Conservation (phyloP, 805 yeast genomes). For the Suhomyces emberorum region DNA sequence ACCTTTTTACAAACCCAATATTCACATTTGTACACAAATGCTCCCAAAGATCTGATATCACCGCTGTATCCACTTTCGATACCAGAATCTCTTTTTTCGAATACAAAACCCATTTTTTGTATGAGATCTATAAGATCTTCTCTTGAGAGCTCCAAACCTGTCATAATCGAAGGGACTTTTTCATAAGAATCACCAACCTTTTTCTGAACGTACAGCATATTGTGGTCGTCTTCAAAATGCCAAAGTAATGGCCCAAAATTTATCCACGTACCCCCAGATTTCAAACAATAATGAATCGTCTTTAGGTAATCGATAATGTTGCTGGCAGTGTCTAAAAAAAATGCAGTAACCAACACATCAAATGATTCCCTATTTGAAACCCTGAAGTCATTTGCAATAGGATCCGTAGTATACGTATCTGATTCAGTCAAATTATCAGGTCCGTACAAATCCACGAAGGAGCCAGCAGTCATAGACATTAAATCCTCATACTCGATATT, state of each 20-base stretch:
- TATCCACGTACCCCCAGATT: slow-evolving; percentile 51
- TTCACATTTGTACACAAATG: slow-evolving; percentile 59
- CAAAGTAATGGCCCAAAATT: slow-evolving; percentile 69
- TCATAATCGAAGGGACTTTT: slow-evolving; percentile 32
- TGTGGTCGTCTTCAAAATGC: slow-evolving; percentile 61
- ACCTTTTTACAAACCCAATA: slow-evolving; percentile 59
- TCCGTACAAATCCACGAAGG: slow-evolving; percentile 66
- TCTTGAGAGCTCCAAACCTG: slow-evolving; percentile 58
- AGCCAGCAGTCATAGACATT: slow-evolving; percentile 73
- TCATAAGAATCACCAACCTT: slow-evolving; percentile 18
- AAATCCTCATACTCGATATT: slow-evolving; percentile 43
- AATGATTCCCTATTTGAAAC: slow-evolving; percentile 33
- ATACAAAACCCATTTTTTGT: slow-evolving; percentile 47
- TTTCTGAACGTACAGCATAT: slow-evolving; percentile 17
- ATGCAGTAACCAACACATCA: slow-evolving; percentile 51
- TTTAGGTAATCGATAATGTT: slow-evolving; percentile 56
- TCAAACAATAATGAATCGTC: slow-evolving; percentile 45
- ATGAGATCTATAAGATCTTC: slow-evolving; percentile 53
- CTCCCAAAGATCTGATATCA: slow-evolving; percentile 49
- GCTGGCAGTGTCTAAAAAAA: slow-evolving; percentile 62
- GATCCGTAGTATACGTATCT: slow-evolving; percentile 36
- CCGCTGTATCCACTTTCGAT: slow-evolving; percentile 53
- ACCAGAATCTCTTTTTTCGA: slow-evolving; percentile 42
- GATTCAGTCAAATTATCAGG: slow-evolving; percentile 37
- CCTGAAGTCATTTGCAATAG: slow-evolving; percentile 42